Conservation (phyloP, 768 basidiomycete species). For the Pleurotus cornucopiae region DNA sequence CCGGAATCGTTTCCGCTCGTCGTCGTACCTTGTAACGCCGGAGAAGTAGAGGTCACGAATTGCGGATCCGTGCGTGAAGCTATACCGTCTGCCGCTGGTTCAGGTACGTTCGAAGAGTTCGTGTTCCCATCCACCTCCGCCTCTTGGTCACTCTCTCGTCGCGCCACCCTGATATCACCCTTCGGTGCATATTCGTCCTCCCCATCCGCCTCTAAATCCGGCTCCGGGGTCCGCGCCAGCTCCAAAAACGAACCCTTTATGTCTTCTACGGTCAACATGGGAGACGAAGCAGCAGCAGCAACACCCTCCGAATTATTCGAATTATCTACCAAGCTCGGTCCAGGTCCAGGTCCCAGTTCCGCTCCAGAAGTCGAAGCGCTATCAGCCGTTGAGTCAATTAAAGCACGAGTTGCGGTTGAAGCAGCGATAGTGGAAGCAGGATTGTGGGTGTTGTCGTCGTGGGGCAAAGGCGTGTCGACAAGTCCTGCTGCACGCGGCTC, state of each 20-base stretch:
- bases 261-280: neutral
- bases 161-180: neutral
- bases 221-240: constrained; percentile 3
- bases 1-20: neutral
- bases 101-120: constrained; percentile 7
- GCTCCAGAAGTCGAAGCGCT: neutral
- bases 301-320: constrained; percentile 1
- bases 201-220: neutral
- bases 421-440: neutral
- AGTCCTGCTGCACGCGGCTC: neutral
- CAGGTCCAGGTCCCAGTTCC: neutral
- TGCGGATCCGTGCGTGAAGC: constrained; percentile 6
- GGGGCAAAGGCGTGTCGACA: neutral
- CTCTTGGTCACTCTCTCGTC: neutral
- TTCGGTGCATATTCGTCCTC: neutral
- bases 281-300: neutral
- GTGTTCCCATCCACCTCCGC: constrained; percentile 11
- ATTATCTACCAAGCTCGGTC: neutral
- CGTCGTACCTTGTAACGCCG: constrained; percentile 3
- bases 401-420: neutral
- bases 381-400: neutral
- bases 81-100: constrained; percentile 16
- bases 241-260: neutral
- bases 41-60: neutral
- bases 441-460: neutral